phyloP scores from a whole-genome alignment of 1,139 yeast species.

The Sugiyamaella neomexicana region DNA sequence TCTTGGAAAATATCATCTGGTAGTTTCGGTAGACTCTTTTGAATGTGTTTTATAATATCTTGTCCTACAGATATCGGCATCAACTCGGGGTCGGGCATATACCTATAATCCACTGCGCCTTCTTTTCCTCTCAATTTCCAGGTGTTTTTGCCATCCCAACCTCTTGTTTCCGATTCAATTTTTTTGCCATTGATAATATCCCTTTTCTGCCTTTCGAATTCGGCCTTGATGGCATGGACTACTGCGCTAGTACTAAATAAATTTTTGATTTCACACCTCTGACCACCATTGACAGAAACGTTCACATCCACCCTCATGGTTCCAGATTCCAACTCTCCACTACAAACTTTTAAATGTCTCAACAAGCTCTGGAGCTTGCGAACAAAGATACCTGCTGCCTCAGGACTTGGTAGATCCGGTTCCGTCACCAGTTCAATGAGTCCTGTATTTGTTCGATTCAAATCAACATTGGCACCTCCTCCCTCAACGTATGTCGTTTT shows the following conservation, averaged over 20 bases:
- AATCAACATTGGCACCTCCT: conserved; percentile 53
- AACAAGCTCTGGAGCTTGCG: conserved; percentile 76
- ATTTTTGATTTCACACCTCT: conserved; percentile 86
- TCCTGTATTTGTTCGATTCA: conserved; percentile 83
- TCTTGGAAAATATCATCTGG: conserved; percentile 62
- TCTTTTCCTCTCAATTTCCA: conserved; percentile 72
- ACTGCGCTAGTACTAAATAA: conserved; percentile 83
- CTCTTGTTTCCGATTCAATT: conserved; percentile 73
- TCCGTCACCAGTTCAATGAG: conserved; percentile 87
- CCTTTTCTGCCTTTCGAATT: conserved; percentile 66
- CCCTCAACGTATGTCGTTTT: conserved; percentile 61
- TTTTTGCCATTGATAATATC: conserved; percentile 41
- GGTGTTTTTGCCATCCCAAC: conserved; percentile 82
- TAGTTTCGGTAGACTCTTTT: conserved; percentile 51
- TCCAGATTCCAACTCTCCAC: conserved; percentile 92
- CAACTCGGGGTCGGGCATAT: conserved; percentile 92
- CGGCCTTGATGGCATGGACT: conserved; percentile 71
- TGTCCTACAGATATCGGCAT: conserved; percentile 55
- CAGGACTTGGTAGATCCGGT: conserved; percentile 74
- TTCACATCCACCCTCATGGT: conserved; percentile 95
- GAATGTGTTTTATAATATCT: conserved; percentile 45
- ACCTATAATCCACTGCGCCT: conserved; percentile 80
- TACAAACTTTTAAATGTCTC: conserved; percentile 66
- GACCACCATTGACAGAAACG: conserved; percentile 65
- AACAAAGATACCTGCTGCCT: conserved; percentile 74